Base-by-base conservation (phyloP, 1,284 basidiomycete species). In the Schizopora paradoxa region DNA sequence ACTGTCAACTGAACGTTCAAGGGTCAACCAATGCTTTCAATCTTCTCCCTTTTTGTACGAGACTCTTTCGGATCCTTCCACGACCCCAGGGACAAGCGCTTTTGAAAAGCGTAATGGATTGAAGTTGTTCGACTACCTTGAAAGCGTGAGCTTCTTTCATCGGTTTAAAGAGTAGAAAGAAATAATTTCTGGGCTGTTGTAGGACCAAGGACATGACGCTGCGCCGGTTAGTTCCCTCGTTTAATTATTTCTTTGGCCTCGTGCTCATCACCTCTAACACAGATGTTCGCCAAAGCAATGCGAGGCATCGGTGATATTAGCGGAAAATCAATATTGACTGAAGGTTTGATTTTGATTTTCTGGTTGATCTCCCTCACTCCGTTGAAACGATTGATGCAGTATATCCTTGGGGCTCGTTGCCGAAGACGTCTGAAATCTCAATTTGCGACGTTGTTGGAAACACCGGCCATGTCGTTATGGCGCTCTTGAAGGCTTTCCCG, bases 391-490 rank as follows among this genome's bases (percentile, higher is more conserved):
- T 13, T 3, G 8, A n/a, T 35, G 26, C 45, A 72, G 66, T 49
- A 3, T 74, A 70, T 54, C 69, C 73, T 5, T 78, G 73, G 75
- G 48, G 57, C n/a, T 54, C 58, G 6, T 57, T 72, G 1, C 54
- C 58, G 3, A 36, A 22, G 8, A 16, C 32, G 5, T 26, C 56
- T 3, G 63, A 59, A 8, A 59, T 68, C 0, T 64, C 61, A 0
- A 52, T 79, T 6, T 72, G 69, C 28, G 77, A 79, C 54, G 61
- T 79, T 6, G 75, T 72, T 2, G 65, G 70, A 0, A 69, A 74
- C 1, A 56, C 67, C 21, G 76, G 77, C 0, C 55, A 63, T 13
- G 58, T 72, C 14, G 60, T 68, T 3, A 58, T 76, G 13, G 61
- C 64, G 14, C 61, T 79, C 4, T 55, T 65, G 0, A 68, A 64